phyloP scores from a whole-genome alignment of 495 filamentous ascomycete species.

The Aspergillus indologenus region DNA sequence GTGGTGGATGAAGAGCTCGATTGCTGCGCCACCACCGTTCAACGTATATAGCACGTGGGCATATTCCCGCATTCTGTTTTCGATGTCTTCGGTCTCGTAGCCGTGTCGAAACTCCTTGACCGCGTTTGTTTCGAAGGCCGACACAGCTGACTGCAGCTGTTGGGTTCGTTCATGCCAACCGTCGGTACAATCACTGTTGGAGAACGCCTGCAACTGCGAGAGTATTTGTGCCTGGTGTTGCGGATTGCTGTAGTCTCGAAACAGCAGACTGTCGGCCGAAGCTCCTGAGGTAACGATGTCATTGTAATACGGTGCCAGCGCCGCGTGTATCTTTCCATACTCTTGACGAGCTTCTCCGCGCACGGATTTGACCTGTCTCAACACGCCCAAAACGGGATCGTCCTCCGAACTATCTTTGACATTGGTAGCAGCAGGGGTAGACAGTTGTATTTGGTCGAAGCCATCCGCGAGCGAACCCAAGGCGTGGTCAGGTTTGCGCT shows the following conservation, averaged over 20 bases:
- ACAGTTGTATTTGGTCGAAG: slow-evolving; percentile 63
- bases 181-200: slow-evolving; percentile 71
- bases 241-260: slow-evolving; percentile 81
- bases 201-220: slow-evolving; percentile 71
- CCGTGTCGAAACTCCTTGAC: slow-evolving; percentile 88
- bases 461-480: slow-evolving; percentile 53
- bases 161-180: slow-evolving; percentile 69
- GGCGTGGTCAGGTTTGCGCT: slow-evolving; percentile 17
- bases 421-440: slow-evolving; percentile 24
- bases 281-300: slow-evolving; percentile 70
- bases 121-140: slow-evolving; percentile 87
- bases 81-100: slow-evolving; percentile 83
- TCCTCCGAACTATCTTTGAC: slow-evolving; percentile 18
- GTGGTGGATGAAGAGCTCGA: slow-evolving; percentile 84
- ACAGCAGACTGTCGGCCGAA: slow-evolving; percentile 79
- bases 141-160: slow-evolving; percentile 68
- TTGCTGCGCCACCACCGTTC: slow-evolving; percentile 74
- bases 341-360: slow-evolving; percentile 84
- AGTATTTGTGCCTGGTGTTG: slow-evolving; percentile 87
- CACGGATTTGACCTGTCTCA: slow-evolving; percentile 70
- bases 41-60: slow-evolving; percentile 77
- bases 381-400: slow-evolving; percentile 57
- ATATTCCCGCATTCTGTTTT: slow-evolving; percentile 84
- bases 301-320: slow-evolving; percentile 81
- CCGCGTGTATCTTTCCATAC: slow-evolving; percentile 86